Evolutionary conservation across 2,329 filamentous ascomycete species (phyloP), one percentile per base, ranked within the genome.

Genomic region (Didymella sp.): DNA sequence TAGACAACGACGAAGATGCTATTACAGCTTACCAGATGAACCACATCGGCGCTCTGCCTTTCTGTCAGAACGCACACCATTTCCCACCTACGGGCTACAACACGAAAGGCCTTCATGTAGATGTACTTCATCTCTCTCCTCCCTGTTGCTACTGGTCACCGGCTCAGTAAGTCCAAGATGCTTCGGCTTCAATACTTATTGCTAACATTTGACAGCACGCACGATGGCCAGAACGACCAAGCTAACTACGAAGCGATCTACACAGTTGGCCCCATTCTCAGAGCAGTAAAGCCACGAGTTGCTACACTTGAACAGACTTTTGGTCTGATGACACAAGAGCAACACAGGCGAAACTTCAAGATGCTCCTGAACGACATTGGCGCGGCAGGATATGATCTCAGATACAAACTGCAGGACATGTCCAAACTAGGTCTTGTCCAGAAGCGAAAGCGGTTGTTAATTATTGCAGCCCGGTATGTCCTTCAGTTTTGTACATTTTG

Each of bases 381-480:
- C 0, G 15, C 27, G 0, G 49, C 49, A 8, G 48, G 48, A 13
- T 75, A 74, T 28, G 56, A 72, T 24, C 19, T 74, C 0, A 48
- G 69, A 0, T 75, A 68, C 17, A 63, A 59, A 9, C 50, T 71
- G 0, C 38, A 53, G 3, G 49, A 74, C 19, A 21, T 67, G 2
- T 51, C 64, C 0, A 44, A 59, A 6, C 67, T 60, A 17, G 71
- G 70, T 2, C n/a, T 75, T 0, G 57, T 62, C 0, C 72, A 75
- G 38, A 49, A 52, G 0, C 64, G 73, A 1, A 64, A 60, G n/a
- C 64, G 73, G 0, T 56, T 75, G 1, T 25, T 75, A 0, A 56
- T 75, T 13, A 61, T 73, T n/a, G 68, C 58, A 9, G 67, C 72
- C 6, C 59, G 53, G 67, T 71, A 64, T 50, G 55, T 13, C 8